These are phyloP conservation scores for Paecilomyces fulvus DNA, from an alignment of 2,329 filamentous ascomycete species.

Conservation along the genomic window DNA sequence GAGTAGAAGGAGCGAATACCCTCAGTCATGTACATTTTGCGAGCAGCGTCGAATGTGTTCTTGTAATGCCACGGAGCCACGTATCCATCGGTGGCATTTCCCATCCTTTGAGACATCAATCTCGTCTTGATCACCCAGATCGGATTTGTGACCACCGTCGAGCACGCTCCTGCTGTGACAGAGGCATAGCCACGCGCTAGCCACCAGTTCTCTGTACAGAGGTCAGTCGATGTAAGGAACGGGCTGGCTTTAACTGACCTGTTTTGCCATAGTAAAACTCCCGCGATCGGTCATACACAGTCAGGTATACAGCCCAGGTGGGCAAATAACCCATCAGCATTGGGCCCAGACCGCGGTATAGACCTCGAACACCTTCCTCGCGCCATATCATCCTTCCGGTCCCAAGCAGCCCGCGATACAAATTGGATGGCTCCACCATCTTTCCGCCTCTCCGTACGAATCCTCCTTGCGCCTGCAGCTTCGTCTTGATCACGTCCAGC, in stretches of 20 bases:
- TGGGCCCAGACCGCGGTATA: conserved; percentile 88
- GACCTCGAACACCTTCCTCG: conserved; percentile 78
- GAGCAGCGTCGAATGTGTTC: conserved; percentile 81
- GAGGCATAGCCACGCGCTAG: conserved; percentile 81
- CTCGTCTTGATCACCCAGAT: conserved; percentile 99
- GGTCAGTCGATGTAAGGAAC: conserved; percentile 4
- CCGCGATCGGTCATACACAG: conserved; percentile 87
- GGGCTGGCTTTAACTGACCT: conserved; percentile 38
- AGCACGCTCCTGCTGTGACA: conserved; percentile 81
- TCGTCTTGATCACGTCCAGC: conserved; percentile 98
- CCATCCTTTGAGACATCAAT: conserved; percentile 80
- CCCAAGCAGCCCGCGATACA: conserved; percentile 81
- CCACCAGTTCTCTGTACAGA: conserved; percentile 59
- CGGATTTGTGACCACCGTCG: conserved; percentile 88
- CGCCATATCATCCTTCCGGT: conserved; percentile 78
- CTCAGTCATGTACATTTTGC: conserved; percentile 91
- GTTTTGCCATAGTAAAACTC: conserved; percentile 59
- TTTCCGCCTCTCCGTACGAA: conserved; percentile 47
- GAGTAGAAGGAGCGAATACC: conserved; percentile 90
- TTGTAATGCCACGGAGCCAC: conserved; percentile 72
- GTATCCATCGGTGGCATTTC: conserved; percentile 43
- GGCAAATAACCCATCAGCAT: conserved; percentile 94
- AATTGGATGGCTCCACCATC: conserved; percentile 36
- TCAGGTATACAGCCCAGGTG: conserved; percentile 97
- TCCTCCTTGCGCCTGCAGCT: conserved; percentile 88